Evolutionary conservation across 2,329 filamentous ascomycete species (phyloP), one percentile per base, ranked within the genome.

Genomic region (Emericellopsis cladophorae): DNA sequence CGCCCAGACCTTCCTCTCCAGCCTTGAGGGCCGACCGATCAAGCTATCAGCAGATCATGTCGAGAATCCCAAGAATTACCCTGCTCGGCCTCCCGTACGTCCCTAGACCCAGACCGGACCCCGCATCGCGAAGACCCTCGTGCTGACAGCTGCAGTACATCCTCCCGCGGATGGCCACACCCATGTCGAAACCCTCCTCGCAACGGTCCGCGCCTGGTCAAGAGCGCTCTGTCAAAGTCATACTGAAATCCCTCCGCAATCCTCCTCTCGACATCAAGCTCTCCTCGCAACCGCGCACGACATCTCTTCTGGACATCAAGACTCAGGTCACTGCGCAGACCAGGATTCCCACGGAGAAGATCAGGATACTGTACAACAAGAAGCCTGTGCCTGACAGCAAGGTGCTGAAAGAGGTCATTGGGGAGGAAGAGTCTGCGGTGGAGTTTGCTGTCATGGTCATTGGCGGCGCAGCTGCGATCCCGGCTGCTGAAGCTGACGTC

Each of bases 401-500:
- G 65, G 78, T 83, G 1, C 62, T 95, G 6, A 75, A 76, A 42
- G 89, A 95, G 43, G 56, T 93, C 1, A 49, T 89, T 2, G 69
- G 68, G 0, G 76, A 74, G 36, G 45, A 48, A 1, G 53, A 55
- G 4, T 68, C 50, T 49, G 60, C 51, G 2, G 67, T 90, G 0
- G 88, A 95, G 58, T 80, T 96, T 46, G 78, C 78, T 2, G 74
- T 95, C 42, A 96, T 96, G 88, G 72, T 95, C 16, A 77, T 95
- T 56, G 84, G 83, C 4, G 88, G 86, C 18, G 63, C 66, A 11
- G 64, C 66, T 31, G 66, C 64, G 1, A 64, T 65, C 37, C 57
- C 61, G 41, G 62, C 62, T 26, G 64, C 63, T 43, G 56, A 61
- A 48, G 46, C 51, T n/a, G 52, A 43, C 38, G 65, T 57, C 29